phyloP scores from a whole-genome alignment of 208 protist species.

The Leptomonas pyrrhocoris region DNA sequence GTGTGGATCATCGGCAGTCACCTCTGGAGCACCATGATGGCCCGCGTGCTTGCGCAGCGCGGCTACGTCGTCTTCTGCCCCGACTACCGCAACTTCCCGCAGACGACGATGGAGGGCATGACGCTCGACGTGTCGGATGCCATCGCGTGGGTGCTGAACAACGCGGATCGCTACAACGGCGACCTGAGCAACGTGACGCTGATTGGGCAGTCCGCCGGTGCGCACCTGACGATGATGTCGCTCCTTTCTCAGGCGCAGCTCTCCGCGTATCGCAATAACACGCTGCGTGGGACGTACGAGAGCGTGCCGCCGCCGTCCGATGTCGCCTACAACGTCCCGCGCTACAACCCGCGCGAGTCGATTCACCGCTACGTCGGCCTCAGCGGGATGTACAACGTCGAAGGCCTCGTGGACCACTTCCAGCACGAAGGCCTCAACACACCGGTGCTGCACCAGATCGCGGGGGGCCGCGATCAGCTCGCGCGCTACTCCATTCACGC shows the following conservation, averaged over 20 bases:
- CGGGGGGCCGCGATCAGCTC: conserved; percentile 58
- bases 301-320: conserved; percentile 35
- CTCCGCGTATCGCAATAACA: conserved; percentile 47
- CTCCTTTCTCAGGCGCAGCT: conserved; percentile 85
- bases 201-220: conserved; percentile 81
- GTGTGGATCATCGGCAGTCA: conserved; percentile 90
- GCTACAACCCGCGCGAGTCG: conserved; percentile 83
- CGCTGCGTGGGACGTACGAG: conserved; percentile 34
- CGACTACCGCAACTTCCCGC: conserved; percentile 93
- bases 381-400: conserved; percentile 87
- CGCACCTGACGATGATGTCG: conserved; percentile 88
- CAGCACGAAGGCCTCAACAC: conserved; percentile 63
- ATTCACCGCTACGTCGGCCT: conserved; percentile 86
- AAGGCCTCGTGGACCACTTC: conserved; percentile 65
- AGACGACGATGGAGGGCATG: conserved; percentile 91
- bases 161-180: conserved; percentile 87
- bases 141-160: conserved; percentile 84
- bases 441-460: conserved; percentile 69
- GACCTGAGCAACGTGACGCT: conserved; percentile 81
- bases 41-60: conserved; percentile 66
- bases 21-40: conserved; percentile 83
- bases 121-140: conserved; percentile 87
- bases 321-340: conserved; percentile 79
- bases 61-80: conserved; percentile 91
- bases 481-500: conserved; percentile 60